Base-by-base conservation (phyloP, 1,284 basidiomycete genomes). In the Cutaneotrichosporon cyanovorans region DNA sequence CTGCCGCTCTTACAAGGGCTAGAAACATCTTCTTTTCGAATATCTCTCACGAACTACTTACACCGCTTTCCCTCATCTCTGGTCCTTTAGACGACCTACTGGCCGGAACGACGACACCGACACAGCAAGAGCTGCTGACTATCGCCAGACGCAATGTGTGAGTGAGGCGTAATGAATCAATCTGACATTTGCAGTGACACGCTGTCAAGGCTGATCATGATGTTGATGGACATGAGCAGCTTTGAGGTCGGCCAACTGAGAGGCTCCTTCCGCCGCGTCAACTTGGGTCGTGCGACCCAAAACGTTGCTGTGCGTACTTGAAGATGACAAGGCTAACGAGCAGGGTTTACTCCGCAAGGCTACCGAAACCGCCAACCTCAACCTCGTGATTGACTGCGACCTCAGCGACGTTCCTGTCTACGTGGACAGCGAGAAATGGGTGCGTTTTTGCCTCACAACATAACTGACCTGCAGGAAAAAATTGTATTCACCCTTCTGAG, bases 371-470 rank as follows among this genome's bases (percentile, higher is more conserved):
- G 65, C 59, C 6, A 58, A 59, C 6, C 57, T 76, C 23, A 16
- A 58, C 20, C 73, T 65, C 46, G 35, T 55, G 3, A 60, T 74
- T 22, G 65, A 73, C 3, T 67, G 67, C 43, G 72, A 74, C 42
- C 44, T 61, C 10, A 34, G 50, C 1, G 58, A 57, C 8, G 39
- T 47, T 25, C 57, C 63, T 15, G 62, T 66, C 8, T 75, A 64
- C 48, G 62, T 74, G 40, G 68, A 69, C 52, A 53, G 61, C 0
- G 73, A 74, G 21, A 63, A 73, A 25, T 74, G 71, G 68, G 60
- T 61, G 40, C 6, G 59, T 55, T n/a, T n/a, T n/a, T n/a, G 15
- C n/a, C n/a, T 12, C 19, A 15, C 15, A 28, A 16, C 11, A 33
- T 18, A 1, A 15, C 20, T 31, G 23, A 36, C 37, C 16, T 21